These are phyloP conservation scores for Turnera subulata DNA, from an alignment of 345 rosid species.

Conservation along the genomic window DNA sequence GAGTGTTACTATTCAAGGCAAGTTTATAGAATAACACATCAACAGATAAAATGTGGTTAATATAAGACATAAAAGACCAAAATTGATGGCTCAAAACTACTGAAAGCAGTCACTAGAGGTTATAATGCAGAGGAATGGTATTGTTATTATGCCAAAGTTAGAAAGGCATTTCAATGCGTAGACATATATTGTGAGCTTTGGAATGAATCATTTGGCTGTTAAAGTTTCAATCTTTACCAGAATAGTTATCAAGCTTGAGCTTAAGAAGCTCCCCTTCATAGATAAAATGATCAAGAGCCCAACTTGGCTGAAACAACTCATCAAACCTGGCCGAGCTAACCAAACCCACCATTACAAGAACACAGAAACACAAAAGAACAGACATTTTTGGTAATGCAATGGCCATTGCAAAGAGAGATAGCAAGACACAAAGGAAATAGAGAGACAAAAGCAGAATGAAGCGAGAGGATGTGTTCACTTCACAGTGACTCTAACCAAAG, in stretches of 20 bases:
- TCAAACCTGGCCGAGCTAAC: slow-evolving; percentile 53
- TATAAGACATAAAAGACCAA: too few species aligned
- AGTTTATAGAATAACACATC: neutral
- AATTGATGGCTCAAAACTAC: too few species aligned
- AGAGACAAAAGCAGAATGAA: neutral
- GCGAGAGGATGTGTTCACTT: neutral
- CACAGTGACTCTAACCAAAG: neutral
- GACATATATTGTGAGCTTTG: too few species aligned
- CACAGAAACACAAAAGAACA: slow-evolving; percentile 23
- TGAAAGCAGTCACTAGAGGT: too few species aligned
- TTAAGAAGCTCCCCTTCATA: slow-evolving; percentile 77
- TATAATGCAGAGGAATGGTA: too few species aligned
- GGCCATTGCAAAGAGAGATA: slow-evolving; percentile 22
- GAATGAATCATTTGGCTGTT: too few species aligned
- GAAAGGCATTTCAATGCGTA: too few species aligned
- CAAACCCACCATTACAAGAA: slow-evolving; percentile 33
- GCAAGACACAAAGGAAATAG: neutral
- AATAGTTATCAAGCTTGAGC: slow-evolving; percentile 85
- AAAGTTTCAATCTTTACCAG: slow-evolving; percentile 44
- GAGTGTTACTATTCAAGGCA: neutral
- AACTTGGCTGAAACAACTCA: slow-evolving; percentile 70
- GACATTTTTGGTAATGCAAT: slow-evolving; percentile 10
- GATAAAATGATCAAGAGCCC: slow-evolving; percentile 80
- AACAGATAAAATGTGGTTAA: too few species aligned
- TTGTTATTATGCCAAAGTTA: too few species aligned